These are phyloP conservation scores for Hydrangea macrophylla DNA, from an alignment of 148 eudicot species.

Conservation along the genomic window DNA sequence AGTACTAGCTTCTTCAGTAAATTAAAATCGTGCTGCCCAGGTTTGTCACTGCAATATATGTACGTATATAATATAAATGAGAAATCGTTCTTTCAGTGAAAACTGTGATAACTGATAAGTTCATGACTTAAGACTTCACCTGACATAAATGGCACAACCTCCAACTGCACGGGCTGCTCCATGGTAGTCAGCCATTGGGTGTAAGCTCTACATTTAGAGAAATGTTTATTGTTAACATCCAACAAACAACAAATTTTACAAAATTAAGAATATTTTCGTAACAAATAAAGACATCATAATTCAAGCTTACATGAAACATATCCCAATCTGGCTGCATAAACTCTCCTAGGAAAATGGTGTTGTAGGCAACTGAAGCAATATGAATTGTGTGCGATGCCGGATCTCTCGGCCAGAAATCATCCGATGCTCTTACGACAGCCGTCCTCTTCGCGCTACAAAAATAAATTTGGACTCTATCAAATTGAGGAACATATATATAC, in stretches of 20 bases:
- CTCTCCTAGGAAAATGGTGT: constrained; percentile 78
- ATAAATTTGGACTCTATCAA: neutral
- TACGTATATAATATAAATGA: constrained; percentile 2
- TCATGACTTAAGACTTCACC: constrained; percentile 27
- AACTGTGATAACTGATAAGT: neutral
- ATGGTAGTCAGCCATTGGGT: constrained; percentile 93
- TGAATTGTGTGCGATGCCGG: constrained; percentile 94
- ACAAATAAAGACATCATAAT: neutral
- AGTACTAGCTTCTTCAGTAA: constrained; percentile 76
- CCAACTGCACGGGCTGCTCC: constrained; percentile 94
- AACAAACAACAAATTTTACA: neutral
- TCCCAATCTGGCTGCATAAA: constrained; percentile 99
- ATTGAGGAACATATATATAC: neutral
- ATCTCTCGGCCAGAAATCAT: constrained; percentile 88
- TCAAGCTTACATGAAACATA: constrained; percentile 80
- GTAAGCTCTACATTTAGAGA: constrained; percentile 57
- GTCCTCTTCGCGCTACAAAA: constrained; percentile 53
- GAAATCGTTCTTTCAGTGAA: neutral
- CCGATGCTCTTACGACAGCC: constrained; percentile 85
- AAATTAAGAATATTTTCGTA: neutral
- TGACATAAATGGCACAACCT: constrained; percentile 89
- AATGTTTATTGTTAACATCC: neutral
- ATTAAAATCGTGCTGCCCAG: constrained; percentile 77
- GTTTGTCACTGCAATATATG: constrained; percentile 63
- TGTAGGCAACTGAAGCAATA: constrained; percentile 89